Evolutionary conservation across 2,329 filamentous ascomycete genomes (phyloP).

Genomic region (Fusarium albosuccineum): DNA sequence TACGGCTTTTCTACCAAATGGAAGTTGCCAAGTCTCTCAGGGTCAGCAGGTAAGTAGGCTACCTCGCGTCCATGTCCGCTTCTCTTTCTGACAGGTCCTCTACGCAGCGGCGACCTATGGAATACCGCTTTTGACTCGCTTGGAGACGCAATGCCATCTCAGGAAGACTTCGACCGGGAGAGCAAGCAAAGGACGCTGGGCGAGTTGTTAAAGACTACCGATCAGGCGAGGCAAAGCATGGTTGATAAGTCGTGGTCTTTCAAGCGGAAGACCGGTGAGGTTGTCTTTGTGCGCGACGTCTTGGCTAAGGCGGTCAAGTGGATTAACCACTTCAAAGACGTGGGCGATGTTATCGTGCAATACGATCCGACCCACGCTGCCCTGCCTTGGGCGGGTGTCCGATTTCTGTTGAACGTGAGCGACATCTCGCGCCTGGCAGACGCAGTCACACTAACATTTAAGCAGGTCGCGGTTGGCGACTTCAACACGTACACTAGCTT

Average conservation of each 20-base stretch:
- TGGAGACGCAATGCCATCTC: background rate
- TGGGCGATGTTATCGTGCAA: slow-evolving; percentile 8
- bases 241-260: slow-evolving; percentile 22
- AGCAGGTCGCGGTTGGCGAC: slow-evolving; percentile 5
- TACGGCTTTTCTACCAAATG: too few species aligned
- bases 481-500: slow-evolving; percentile 4
- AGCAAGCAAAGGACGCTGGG: background rate
- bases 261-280: slow-evolving; percentile 12
- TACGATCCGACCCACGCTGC: slow-evolving; percentile 14
- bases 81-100: too few species aligned
- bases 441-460: background rate
- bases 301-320: slow-evolving; percentile 20
- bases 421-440: slow-evolving; percentile 2
- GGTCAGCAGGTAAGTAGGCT: too few species aligned
- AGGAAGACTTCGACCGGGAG: too few species aligned
- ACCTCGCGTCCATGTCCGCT: too few species aligned
- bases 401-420: slow-evolving; percentile 14
- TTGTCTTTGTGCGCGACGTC: slow-evolving; percentile 16
- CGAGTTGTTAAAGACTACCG: slow-evolving; percentile 1
- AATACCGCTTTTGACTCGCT: background rate
- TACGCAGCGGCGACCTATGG: background rate
- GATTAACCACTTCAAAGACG: slow-evolving; percentile 12
- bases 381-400: slow-evolving; percentile 16
- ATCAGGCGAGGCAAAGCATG: background rate
- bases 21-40: too few species aligned